Base-by-base conservation (phyloP, 1,139 yeast species). In the Arxiozyma telluris region DNA sequence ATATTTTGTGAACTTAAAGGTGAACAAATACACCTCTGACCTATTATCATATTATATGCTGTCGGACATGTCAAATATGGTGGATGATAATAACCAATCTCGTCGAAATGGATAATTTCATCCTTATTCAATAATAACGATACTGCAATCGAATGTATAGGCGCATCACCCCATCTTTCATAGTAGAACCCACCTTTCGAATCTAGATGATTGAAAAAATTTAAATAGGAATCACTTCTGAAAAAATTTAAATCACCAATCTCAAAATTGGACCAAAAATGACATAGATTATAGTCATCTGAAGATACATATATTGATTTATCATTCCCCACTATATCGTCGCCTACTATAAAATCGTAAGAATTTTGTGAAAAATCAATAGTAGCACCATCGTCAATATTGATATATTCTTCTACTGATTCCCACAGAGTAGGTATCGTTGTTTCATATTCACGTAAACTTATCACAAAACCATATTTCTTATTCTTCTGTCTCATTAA, bases 131-230 rank as follows among this genome's bases (percentile, higher is more conserved):
- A 71, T 70, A 87, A 83, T 56, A 87, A 71, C 6, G 90, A 76
- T n/a, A 85, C 95, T n/a, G 93, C 96, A 63, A 88, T 82, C 17
- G 95, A 85, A 68, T 88, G 96, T 44, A 88, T 84, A 39, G 96
- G 96, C 34, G 96, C 95, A 71, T 88, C 96, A 55, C 96, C 96
- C 95, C 96, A 87, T 67, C 96, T 79, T 71, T 87, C 96, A 67
- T 88, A 88, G 72, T 86, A 88, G 73, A 88, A 88, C 11, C 95
- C 95, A 63, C 96, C 96, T n/a, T 87, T 80, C 61, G 79, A 72
- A 68, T 87, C 96, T 64, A 87, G 77, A 63, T 77, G 73, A 38
- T 85, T 84, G 62, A 87, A 88, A 68, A 83, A 87, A 52, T 77
- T 76, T 54, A 70, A 68, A 68, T 87, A 88, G 23, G 87, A 87